These are phyloP conservation scores for sunflower (Helianthus annuus) DNA, from an alignment of 129 eudicot genomes.

Conservation along the genomic window DNA sequence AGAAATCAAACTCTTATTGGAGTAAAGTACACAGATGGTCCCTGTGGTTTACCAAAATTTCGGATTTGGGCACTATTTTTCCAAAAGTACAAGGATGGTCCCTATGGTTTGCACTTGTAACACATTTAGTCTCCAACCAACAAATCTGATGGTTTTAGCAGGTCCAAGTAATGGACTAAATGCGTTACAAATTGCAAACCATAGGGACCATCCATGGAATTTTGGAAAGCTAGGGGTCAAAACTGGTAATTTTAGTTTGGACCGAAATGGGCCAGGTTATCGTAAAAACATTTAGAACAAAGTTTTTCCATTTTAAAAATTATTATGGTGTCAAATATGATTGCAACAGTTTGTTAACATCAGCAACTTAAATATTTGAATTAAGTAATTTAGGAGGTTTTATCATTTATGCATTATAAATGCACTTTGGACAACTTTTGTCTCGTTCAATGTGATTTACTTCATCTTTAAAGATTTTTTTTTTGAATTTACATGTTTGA, in stretches of 20 bases:
- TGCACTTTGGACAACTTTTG: constrained; percentile 11
- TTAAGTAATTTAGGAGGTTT: not conserved
- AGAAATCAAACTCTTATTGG: not conserved
- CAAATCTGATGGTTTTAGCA: no score
- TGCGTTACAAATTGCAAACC: no score
- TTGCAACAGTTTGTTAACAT: not conserved
- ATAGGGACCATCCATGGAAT: no score
- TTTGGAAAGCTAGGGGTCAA: not conserved
- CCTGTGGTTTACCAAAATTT: no score
- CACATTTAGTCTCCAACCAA: no score
- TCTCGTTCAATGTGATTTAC: not conserved
- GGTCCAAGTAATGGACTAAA: no score
- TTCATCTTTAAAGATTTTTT: not conserved
- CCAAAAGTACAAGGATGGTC: no score
- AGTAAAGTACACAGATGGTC: no score
- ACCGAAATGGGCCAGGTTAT: not conserved
- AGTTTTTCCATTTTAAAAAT: not conserved
- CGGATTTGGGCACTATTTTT: no score
- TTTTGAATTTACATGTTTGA: not conserved
- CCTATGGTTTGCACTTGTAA: no score
- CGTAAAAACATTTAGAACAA: not conserved
- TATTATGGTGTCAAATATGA: constrained; percentile 6
- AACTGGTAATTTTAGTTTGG: not conserved
- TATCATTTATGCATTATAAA: not conserved
- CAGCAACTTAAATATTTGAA: not conserved